Conservation (phyloP, 768 basidiomycete genomes). For the Porphyrellus cyaneotinctus region DNA sequence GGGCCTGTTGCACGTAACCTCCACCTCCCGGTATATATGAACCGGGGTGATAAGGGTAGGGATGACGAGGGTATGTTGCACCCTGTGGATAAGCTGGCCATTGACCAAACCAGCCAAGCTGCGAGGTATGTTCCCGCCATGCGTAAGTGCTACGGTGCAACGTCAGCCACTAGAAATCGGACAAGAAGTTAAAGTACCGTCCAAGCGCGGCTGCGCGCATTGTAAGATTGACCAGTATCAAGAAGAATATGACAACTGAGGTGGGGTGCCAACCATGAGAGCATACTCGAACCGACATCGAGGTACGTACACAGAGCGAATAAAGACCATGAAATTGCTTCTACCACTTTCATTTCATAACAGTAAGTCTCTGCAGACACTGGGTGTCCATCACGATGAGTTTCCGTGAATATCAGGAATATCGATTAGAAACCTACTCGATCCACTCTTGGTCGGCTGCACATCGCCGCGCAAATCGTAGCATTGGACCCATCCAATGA, state of each 20-base stretch:
- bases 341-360: slow-evolving; percentile 75
- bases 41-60: slow-evolving; percentile 30
- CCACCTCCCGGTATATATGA: slow-evolving; percentile 24
- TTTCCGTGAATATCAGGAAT: neutral
- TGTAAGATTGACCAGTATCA: slow-evolving; percentile 55
- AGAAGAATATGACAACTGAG: slow-evolving; percentile 45
- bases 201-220: slow-evolving; percentile 33
- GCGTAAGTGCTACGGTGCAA: slow-evolving; percentile 22
- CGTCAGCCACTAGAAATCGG: neutral
- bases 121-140: slow-evolving; percentile 39
- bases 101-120: slow-evolving; percentile 77
- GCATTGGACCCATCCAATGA: slow-evolving; percentile 64
- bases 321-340: slow-evolving; percentile 74
- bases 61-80: slow-evolving; percentile 17
- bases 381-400: slow-evolving; percentile 26
- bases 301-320: slow-evolving; percentile 48
- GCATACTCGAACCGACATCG: neutral
- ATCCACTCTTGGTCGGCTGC: slow-evolving; percentile 49
- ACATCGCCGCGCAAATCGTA: slow-evolving; percentile 42
- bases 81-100: slow-evolving; percentile 51
- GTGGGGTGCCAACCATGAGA: neutral
- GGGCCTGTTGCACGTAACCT: slow-evolving; percentile 44
- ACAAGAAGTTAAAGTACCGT: slow-evolving; percentile 19
- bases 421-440: slow-evolving; percentile 39
- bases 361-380: slow-evolving; percentile 58